Evolutionary conservation across 2,329 filamentous ascomycete species (phyloP), one percentile per base, ranked within the genome.

Genomic region (Juglanconis sp.): DNA sequence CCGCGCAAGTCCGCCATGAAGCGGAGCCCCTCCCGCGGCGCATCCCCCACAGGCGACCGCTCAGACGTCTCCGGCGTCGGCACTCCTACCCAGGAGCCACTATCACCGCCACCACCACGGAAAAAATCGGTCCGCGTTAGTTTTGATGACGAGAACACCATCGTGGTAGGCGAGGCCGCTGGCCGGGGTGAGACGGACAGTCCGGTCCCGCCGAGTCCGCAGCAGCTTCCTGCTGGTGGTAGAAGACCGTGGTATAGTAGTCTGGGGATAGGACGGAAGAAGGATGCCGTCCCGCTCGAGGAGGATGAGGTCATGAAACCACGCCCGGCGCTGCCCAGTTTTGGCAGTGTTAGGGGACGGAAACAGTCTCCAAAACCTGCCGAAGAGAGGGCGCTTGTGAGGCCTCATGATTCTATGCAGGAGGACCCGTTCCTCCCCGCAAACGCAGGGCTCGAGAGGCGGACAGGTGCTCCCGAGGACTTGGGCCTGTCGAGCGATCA

Each of bases 1-100:
- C 90, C 90, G 9, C 86, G 86, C 50, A 94, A 94, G 71, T 92
- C 90, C 1, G 90, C 89, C 1, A 69, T 93, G 64, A 93, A 93
- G 70, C 79, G 77, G 1, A 85, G 84, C 53, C 81, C 85, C 1
- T 79, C 82, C 59, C 68, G 82, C 67, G 76, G 80, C 64, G 67
- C 77, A 38, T 81, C 85, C 57, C 79, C 86, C 51, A 75, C 81
- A 51, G 76, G 80, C 65, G 73, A 79, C 60, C 68, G 77, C 31
- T 82, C 81, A 3, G 81, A 80, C 65, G 73, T 70, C 48, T 80
- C 77, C 0, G 67, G 71, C 67, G 50, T 65, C 59, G 32, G 65
- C 66, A 38, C 65, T 24, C 64, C 64, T 40, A 64, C 57, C 30
- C 76, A 80, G 2, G 81, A 83, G 10, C 32, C 67, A 1, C 53